phyloP scores from a whole-genome alignment of 1,139 yeast genomes.

The Yamadazyma sp. region DNA sequence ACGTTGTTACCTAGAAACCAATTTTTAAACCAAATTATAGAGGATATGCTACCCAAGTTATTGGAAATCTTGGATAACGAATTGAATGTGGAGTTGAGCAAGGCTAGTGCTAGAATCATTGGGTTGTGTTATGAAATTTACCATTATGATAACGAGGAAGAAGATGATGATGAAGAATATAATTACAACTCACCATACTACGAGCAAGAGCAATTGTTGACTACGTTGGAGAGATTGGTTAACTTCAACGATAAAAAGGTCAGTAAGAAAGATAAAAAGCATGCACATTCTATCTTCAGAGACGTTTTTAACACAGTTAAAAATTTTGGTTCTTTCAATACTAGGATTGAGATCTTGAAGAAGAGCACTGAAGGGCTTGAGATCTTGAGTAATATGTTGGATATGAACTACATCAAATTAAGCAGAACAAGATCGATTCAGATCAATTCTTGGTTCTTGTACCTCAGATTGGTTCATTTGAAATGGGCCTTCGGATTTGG shows the following conservation, averaged over 20 bases:
- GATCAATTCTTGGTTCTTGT: constrained; percentile 67
- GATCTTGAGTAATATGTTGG: constrained; percentile 34
- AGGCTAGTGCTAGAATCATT: constrained; percentile 60
- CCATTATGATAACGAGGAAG: constrained; percentile 40
- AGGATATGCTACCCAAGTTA: constrained; percentile 34
- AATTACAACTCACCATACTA: constrained; percentile 56
- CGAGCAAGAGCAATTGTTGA: constrained; percentile 53
- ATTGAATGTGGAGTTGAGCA: constrained; percentile 36
- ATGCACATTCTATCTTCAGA: constrained; percentile 60
- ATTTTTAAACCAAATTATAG: constrained; percentile 44
- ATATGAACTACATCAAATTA: constrained; percentile 52
- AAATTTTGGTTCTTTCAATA: constrained; percentile 38
- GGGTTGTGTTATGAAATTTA: constrained; percentile 64
- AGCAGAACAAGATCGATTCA: constrained; percentile 57
- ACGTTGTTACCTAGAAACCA: constrained; percentile 43
- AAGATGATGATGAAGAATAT: constrained; percentile 39
- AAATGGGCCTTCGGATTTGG: constrained; percentile 76
- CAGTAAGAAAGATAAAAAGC: constrained; percentile 63
- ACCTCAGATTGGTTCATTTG: constrained; percentile 59
- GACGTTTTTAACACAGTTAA: constrained; percentile 57
- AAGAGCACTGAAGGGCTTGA: constrained; percentile 41
- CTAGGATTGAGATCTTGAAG: constrained; percentile 38
- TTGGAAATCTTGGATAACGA: constrained; percentile 47
- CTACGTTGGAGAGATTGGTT: constrained; percentile 46
- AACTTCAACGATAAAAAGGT: constrained; percentile 55